phyloP scores from a whole-genome alignment of 441 rosid genomes.

The Aquilaria agallochum region DNA sequence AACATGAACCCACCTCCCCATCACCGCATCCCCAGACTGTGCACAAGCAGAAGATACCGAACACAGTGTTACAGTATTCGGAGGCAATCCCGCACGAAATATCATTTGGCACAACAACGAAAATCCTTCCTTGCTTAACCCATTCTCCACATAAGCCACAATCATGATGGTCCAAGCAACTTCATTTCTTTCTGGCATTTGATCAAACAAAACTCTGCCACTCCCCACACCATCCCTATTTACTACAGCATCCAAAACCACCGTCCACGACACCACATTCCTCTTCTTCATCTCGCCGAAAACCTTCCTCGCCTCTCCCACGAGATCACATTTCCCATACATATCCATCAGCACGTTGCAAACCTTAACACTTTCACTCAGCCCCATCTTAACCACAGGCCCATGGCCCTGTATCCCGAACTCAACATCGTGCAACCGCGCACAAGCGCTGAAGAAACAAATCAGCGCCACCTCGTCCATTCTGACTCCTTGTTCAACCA shows the following conservation, averaged over 20 bases:
- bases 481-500: slow-evolving; percentile 31
- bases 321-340: slow-evolving; percentile 62
- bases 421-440: slow-evolving; percentile 32
- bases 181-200: slow-evolving; percentile 70
- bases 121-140: slow-evolving; percentile 43
- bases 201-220: slow-evolving; percentile 54
- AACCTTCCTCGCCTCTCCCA: slow-evolving; percentile 37
- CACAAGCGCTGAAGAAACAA: slow-evolving; percentile 48
- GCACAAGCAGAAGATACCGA: slow-evolving; percentile 70
- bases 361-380: slow-evolving; percentile 36
- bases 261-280: slow-evolving; percentile 78
- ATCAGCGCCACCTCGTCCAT: slow-evolving; percentile 56
- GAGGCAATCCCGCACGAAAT: slow-evolving; percentile 27
- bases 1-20: slow-evolving; percentile 78
- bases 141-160: slow-evolving; percentile 58
- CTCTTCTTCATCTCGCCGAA: slow-evolving; percentile 47
- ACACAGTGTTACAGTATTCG: slow-evolving; percentile 54
- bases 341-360: slow-evolving; percentile 66
- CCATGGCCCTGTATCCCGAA: slow-evolving; percentile 65
- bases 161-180: slow-evolving; percentile 79
- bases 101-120: slow-evolving; percentile 44
- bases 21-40: slow-evolving; percentile 55
- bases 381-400: slow-evolving; percentile 47
- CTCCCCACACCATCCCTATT: slow-evolving; percentile 58
- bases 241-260: slow-evolving; percentile 50